Evolutionary conservation across 345 rosid species (phyloP), one percentile per base, ranked within the genome.

Genomic region (Gossypium sturtianum): DNA sequence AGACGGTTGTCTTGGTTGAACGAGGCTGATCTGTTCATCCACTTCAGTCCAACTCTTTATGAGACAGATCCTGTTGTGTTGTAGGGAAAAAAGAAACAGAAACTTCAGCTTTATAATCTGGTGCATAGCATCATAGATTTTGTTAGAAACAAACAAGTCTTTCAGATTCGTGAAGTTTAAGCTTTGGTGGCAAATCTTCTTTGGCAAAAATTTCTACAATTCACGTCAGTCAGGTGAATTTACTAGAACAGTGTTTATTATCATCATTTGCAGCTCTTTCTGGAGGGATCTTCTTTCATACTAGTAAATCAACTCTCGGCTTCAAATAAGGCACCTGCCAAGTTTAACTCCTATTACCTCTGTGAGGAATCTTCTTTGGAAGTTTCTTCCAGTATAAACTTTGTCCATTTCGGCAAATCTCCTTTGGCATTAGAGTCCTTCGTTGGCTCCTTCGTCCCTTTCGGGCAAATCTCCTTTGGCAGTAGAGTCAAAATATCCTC

Each of bases 201-300:
- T 86, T 81, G 85, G 90, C 89, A 83, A 77, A 74, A 70, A 19
- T 52, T 75, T 60, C 71, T 25, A 71, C 61, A 53, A 66, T 72
- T 70, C 74, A 53, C 75, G 75, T 77, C 70, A 34, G 68, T 78
- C 57, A 43, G 76, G 81, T 52, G 81, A 59, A 80, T 74, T 76
- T 68, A 77, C 71, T 65, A 59, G 56, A 76, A 76, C 54, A 75
- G 82, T 80, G 59, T 73, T 44, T 64, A 45, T 66, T 78, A 23
- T 60, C 71, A 67, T 76, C 73, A 29, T 65, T 75, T 64, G 79
- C 75, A 49, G 73, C 82, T 76, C 74, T 80, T 71, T 63, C 64
- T 62, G 23, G 74, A 62, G 86, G 83, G 88, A 83, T 86, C 89
- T 82, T 85, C 87, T 79, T 79, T 76, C 83, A 80, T 80, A 74